Conservation (phyloP, 352 stramenopile genomes). For the Phytophthora tentaculata region DNA sequence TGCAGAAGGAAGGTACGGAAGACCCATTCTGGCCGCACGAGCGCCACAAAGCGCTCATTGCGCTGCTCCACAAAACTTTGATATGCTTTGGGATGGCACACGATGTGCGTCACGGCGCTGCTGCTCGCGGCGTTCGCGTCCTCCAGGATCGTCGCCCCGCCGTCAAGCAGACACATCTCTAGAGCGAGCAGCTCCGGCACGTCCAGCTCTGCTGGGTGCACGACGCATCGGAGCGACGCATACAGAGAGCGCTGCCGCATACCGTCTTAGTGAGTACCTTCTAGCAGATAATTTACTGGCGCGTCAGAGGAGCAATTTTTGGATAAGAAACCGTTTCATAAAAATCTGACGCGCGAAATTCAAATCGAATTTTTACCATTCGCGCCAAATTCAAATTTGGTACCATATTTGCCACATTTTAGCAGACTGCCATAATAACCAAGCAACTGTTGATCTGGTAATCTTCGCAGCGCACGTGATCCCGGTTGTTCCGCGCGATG, state of each 20-base stretch:
- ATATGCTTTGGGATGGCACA: conserved; percentile 70
- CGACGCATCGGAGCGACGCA: conserved; percentile 51
- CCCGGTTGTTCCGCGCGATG: conserved; percentile 76
- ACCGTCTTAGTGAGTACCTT: background rate
- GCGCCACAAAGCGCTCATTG: conserved; percentile 72
- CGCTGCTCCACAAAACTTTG: conserved; percentile 50
- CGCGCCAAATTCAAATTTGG: conserved; percentile 8
- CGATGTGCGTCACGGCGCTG: conserved; percentile 65
- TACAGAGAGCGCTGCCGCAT: conserved; percentile 63
- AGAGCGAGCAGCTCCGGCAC: conserved; percentile 47
- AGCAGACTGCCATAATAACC: conserved; percentile 32
- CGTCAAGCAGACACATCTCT: conserved; percentile 68
- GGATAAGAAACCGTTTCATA: conserved; percentile 6
- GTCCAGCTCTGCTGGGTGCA: conserved; percentile 59
- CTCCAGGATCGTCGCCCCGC: conserved; percentile 54
- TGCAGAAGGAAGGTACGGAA: conserved; percentile 78
- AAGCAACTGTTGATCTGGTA: conserved; percentile 67
- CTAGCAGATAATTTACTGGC: conserved; percentile 9
- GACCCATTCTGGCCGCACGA: conserved; percentile 84
- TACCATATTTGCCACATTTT: background rate
- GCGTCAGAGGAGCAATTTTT: conserved; percentile 1
- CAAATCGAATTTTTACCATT: conserved; percentile 8
- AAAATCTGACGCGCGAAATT: conserved; percentile 1
- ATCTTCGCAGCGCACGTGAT: conserved; percentile 81
- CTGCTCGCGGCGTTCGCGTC: conserved; percentile 27